Base-by-base conservation (phyloP, 208 protist species). In the Crithidia brevicula region DNA sequence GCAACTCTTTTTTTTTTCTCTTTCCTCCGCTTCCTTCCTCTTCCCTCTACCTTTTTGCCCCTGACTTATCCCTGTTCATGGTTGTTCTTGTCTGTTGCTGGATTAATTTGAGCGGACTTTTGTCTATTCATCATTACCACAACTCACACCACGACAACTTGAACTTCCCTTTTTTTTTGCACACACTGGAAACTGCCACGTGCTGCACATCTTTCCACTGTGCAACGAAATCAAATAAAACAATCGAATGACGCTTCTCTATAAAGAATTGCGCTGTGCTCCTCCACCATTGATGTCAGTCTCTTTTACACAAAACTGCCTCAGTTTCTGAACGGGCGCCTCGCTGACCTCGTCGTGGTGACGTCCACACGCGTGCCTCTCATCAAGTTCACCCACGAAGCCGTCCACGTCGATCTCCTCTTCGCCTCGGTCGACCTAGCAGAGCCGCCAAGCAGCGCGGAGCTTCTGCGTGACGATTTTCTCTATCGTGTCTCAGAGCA, bases 381-480 rank as follows among this genome's bases (percentile, higher is more conserved):
- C 34, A 75, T 96, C 50, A 93, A 93, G 73, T 93, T 91, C 59
- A 54, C 25, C 38, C 79, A 81, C 58, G 23, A 80, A n/a, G 73
- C 63, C 18, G 77, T 86, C 10, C 62, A 69, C n/a, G 88, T 95
- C 18, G 92, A 96, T 80, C 56, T 96, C 11, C 83, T 96, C 31
- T 91, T 85, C 64, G 89, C 85, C 15, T 83, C 85, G 0, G 77
- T 85, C 23, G 74, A 67, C 9, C 53, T 91, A 18, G 50, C 59
- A 3, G 59, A 78, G 7, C 79, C 92, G 13, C 92, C 92, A 1
- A 86, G 63, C 15, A 74, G 59, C 36, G 83, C 73, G 31, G 68
- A 89, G 50, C 56, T 96, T 15, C 76, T 88, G 22, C 42, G 67
- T 16, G 75, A 87, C 57, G 74, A 72, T 18, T 91, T 95, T 42